A percentile compares a stretch with the other conserved stretches of the same genome.
phyloP scores from a whole-genome alignment of 2,329 filamentous ascomycete species.

The Dothidotthia symphoricarpi region DNA sequence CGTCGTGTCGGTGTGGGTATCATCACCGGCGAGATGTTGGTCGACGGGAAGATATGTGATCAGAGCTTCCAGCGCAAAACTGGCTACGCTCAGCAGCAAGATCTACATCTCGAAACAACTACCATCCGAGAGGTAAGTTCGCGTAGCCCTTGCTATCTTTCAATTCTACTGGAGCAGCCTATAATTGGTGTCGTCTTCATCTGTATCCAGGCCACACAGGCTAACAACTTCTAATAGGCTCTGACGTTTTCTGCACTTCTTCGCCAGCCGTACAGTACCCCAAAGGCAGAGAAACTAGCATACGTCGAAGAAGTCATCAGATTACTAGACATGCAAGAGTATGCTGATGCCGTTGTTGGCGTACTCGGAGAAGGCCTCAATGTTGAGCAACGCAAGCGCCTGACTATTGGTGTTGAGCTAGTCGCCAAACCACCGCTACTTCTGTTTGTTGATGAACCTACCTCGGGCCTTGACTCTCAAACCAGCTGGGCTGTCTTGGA shows the following conservation, averaged over 20 bases:
- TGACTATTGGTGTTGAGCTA: slow-evolving; percentile 56
- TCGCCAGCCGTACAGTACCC: slow-evolving; percentile 54
- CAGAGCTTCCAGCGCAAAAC: slow-evolving; percentile 82
- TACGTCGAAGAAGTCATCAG: slow-evolving; percentile 60
- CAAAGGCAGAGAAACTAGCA: slow-evolving; percentile 55
- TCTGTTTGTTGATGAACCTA: slow-evolving; percentile 58
- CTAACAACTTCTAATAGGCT: too few species aligned
- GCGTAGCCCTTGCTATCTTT: too few species aligned
- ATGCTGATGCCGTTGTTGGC: slow-evolving; percentile 14
- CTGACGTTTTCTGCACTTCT: slow-evolving; percentile 55
- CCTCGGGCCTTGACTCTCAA: slow-evolving; percentile 74
- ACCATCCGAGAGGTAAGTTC: slow-evolving; percentile 69
- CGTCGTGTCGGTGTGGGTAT: slow-evolving; percentile 80
- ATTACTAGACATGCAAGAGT: slow-evolving; percentile 57
- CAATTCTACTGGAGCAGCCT: too few species aligned
- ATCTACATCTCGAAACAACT: slow-evolving; percentile 57
- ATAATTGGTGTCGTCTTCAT: too few species aligned
- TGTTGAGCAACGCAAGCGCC: slow-evolving; percentile 60
- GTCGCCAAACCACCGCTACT: slow-evolving; percentile 21
- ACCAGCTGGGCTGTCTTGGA: slow-evolving; percentile 86
- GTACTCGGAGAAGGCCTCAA: slow-evolving; percentile 20
- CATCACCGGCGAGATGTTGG: slow-evolving; percentile 75
- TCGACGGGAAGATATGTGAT: slow-evolving; percentile 63
- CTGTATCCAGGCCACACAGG: too few species aligned
- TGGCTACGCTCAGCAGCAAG: slow-evolving; percentile 52